phyloP scores from a whole-genome alignment of 225 moss, liverwort and hornwort species.

The Rhytidiadelphus loreus region DNA sequence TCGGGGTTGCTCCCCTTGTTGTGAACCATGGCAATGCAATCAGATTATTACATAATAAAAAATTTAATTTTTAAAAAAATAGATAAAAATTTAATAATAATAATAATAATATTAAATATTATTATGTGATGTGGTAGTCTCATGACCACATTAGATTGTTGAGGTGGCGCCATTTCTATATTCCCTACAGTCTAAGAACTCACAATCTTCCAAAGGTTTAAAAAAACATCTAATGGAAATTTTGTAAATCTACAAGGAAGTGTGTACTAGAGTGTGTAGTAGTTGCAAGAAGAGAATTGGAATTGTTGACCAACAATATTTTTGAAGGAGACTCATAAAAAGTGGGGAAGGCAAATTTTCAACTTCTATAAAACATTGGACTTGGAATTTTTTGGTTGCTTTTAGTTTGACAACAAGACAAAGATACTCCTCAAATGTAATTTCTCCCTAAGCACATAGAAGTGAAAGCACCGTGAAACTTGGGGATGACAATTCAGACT shows the following conservation, averaged over 20 bases:
- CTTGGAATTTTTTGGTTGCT: neutral
- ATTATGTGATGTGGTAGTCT: too few species aligned
- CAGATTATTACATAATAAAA: too few species aligned
- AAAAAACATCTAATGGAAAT: neutral
- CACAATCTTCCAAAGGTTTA: too few species aligned
- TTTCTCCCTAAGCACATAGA: neutral
- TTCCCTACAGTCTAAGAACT: too few species aligned
- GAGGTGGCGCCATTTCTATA: too few species aligned
- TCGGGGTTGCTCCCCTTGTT: too few species aligned
- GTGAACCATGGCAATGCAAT: too few species aligned
- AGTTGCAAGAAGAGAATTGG: neutral
- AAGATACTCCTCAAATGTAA: neutral
- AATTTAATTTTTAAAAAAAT: too few species aligned
- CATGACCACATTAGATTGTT: too few species aligned
- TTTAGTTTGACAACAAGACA: neutral
- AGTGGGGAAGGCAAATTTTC: accelerated
- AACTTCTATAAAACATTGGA: neutral
- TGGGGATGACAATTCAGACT: accelerated
- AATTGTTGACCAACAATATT: neutral
- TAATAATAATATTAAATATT: too few species aligned
- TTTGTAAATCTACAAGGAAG: neutral
- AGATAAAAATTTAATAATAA: too few species aligned
- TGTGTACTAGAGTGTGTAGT: accelerated
- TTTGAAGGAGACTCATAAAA: neutral
- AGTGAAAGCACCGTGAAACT: neutral